Conservation (phyloP, 2,329 filamentous ascomycete genomes). For the Fusarium nanum region DNA sequence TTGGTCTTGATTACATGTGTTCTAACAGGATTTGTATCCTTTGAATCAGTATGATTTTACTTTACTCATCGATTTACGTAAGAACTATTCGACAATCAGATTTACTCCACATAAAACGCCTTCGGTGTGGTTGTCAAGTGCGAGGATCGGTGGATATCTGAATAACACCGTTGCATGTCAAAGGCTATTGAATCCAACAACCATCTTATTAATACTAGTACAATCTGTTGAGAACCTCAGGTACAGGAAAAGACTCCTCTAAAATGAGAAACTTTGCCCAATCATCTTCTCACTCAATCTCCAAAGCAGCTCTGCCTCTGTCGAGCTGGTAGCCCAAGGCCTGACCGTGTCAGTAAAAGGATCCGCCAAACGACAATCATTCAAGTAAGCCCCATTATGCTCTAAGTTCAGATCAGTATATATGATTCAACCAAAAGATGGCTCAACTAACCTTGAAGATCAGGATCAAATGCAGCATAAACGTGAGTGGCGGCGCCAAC, state of each 20-base stretch:
- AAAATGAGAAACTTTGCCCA: constrained; percentile 17
- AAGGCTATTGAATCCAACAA: not conserved
- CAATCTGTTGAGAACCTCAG: rapidly evolving
- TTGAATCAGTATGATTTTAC: no score
- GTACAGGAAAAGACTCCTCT: not conserved
- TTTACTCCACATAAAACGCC: no score
- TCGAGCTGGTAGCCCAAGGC: constrained; percentile 26
- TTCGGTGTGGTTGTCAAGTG: no score
- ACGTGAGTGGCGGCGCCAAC: constrained; percentile 27
- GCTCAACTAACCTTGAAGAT: not conserved
- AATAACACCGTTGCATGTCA: no score
- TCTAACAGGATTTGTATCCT: not conserved
- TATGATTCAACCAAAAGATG: rapidly evolving
- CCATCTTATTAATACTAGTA: not conserved
- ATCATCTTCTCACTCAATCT: constrained; percentile 31
- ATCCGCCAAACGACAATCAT: constrained; percentile 22
- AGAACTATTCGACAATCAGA: not conserved
- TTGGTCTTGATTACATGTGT: not conserved
- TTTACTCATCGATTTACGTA: not conserved
- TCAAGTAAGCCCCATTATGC: constrained; percentile 24
- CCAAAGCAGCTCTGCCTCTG: constrained; percentile 29
- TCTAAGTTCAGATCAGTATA: not conserved
- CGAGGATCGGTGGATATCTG: rapidly evolving
- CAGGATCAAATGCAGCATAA: constrained; percentile 31
- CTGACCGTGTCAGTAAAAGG: constrained; percentile 16